These are phyloP conservation scores for Tetracladium marchalianum DNA, from an alignment of 495 filamentous ascomycete species.

Conservation along the genomic window DNA sequence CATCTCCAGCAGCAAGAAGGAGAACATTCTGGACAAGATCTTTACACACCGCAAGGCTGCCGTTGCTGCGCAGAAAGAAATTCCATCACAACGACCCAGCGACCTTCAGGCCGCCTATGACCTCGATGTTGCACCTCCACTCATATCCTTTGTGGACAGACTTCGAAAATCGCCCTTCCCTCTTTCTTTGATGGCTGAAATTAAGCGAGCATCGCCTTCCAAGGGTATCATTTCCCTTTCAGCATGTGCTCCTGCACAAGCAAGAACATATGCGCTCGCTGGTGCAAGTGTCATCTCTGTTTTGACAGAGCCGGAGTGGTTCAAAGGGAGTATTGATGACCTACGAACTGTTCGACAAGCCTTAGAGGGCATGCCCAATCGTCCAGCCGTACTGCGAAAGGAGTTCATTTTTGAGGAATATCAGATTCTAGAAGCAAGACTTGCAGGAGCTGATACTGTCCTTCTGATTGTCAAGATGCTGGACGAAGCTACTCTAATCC, in stretches of 20 bases:
- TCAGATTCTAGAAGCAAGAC: conserved; percentile 88
- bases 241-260: conserved; percentile 82
- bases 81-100: conserved; percentile 71
- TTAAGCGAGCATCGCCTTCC: conserved; percentile 92
- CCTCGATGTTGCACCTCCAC: conserved; percentile 74
- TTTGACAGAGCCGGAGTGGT: conserved; percentile 96
- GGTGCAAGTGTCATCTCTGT: conserved; percentile 96
- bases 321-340: conserved; percentile 95
- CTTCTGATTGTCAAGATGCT: conserved; percentile 99
- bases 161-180: conserved; percentile 71
- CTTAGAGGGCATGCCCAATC: conserved; percentile 78
- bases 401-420: conserved; percentile 99
- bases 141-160: conserved; percentile 70
- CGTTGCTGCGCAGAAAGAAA: conserved; percentile 73
- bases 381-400: conserved; percentile 86
- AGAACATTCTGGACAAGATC: conserved; percentile 83
- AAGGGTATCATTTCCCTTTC: conserved; percentile 88
- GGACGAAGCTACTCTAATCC: conserved; percentile 57
- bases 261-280: conserved; percentile 82
- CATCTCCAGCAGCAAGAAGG: conserved; percentile 42
- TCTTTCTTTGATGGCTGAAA: conserved; percentile 87
- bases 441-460: conserved; percentile 92
- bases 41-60: conserved; percentile 72
- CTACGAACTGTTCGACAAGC: conserved; percentile 79
- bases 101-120: conserved; percentile 86